Evolutionary conservation across 345 rosid genomes (phyloP).

Genomic region (Acer yangbiense): DNA sequence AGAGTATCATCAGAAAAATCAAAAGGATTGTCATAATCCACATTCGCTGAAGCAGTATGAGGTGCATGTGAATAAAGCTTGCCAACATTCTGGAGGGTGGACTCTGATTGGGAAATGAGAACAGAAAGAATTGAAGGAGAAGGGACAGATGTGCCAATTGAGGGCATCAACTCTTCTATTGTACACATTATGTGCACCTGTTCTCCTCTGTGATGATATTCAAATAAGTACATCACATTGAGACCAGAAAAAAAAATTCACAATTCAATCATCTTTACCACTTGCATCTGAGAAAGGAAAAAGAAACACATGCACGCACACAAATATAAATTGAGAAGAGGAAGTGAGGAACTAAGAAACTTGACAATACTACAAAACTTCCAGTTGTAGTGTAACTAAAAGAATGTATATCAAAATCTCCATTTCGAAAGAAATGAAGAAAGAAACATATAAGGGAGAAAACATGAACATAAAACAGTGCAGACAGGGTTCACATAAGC

Average conservation of each 20-base stretch:
- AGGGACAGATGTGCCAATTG: slow-evolving; percentile 78
- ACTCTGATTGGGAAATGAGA: slow-evolving; percentile 68
- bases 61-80: slow-evolving; percentile 61
- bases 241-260: slow-evolving; percentile 16
- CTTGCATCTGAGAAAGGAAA: slow-evolving; percentile 11
- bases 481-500: not conserved
- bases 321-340: not conserved
- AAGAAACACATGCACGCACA: not conserved
- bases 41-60: slow-evolving; percentile 41
- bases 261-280: slow-evolving; percentile 26
- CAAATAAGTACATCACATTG: slow-evolving; percentile 29
- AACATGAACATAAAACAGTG: not conserved
- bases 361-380: not conserved
- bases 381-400: not conserved
- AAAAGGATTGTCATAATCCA: slow-evolving; percentile 81
- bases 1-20: slow-evolving; percentile 79
- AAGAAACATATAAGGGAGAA: not conserved
- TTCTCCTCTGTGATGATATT: slow-evolving; percentile 67
- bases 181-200: slow-evolving; percentile 81
- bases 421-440: not conserved
- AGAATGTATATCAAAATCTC: not conserved
- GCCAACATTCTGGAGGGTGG: slow-evolving; percentile 76
- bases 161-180: slow-evolving; percentile 89
- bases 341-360: not conserved
- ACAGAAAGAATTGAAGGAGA: slow-evolving; percentile 75